A percentile compares a stretch with the other conserved stretches of the same genome.
phyloP scores from a whole-genome alignment of 805 yeast species.

The Wickerhamiella spandovensis region DNA sequence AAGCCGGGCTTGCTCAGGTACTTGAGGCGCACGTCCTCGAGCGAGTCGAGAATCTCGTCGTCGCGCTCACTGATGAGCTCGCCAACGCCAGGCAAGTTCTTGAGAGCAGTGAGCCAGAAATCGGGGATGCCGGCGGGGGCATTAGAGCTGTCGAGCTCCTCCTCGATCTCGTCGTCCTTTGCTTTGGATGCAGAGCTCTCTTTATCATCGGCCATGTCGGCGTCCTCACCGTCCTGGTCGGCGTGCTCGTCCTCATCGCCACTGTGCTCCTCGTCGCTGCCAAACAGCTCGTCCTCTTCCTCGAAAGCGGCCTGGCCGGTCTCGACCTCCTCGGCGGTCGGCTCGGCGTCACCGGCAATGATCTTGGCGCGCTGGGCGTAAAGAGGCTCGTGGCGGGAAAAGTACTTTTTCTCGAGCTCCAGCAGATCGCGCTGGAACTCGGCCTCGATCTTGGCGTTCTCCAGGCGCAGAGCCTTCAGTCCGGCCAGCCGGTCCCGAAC shows the following conservation, averaged over 20 bases:
- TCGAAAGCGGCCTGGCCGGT: constrained; percentile 63
- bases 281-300: constrained; percentile 33
- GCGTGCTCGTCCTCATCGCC: constrained; percentile 31
- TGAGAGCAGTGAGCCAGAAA: constrained; percentile 94
- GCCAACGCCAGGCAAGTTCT: constrained; percentile 65
- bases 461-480: constrained; percentile 66
- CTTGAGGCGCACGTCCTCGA: constrained; percentile 61
- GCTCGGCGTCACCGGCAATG: constrained; percentile 60
- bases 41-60: constrained; percentile 58
- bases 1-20: constrained; percentile 79
- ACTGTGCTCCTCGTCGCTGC: constrained; percentile 31
- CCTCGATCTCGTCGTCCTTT: constrained; percentile 29
- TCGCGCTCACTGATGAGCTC: constrained; percentile 86
- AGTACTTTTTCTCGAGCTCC: constrained; percentile 71
- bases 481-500: constrained; percentile 72
- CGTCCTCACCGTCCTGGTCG: constrained; percentile 22
- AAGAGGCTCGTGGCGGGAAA: constrained; percentile 59
- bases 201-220: constrained; percentile 22
- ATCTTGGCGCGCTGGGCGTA: constrained; percentile 60
- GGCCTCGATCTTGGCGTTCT: constrained; percentile 72
- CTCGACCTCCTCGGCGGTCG: constrained; percentile 63
- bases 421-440: constrained; percentile 83
- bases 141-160: constrained; percentile 26
- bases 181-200: constrained; percentile 32
- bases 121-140: constrained; percentile 67